Conservation (phyloP, 108 stramenopile genomes). For the Aurantiochytrium sp. region DNA sequence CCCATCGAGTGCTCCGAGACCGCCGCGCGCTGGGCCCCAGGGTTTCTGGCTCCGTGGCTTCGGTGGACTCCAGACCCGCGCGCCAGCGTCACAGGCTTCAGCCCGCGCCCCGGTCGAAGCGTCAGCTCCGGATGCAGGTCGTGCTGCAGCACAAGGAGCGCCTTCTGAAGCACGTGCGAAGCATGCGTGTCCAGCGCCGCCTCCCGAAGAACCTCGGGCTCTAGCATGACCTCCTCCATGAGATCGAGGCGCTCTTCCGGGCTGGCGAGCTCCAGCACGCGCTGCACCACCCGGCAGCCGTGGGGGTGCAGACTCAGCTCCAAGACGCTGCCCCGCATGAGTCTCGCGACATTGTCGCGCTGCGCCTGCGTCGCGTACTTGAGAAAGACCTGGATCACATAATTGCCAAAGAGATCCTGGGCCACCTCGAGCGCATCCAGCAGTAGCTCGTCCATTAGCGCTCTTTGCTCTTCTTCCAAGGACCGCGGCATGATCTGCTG, state of each 20-base stretch:
- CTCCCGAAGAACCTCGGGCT: background rate
- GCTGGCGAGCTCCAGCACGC: background rate
- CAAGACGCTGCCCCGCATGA: background rate
- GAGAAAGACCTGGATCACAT: background rate
- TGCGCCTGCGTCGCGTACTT: background rate
- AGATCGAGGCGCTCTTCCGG: background rate
- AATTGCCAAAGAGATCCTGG: slow-evolving; percentile 15
- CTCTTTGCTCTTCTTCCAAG: background rate
- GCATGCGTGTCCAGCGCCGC: background rate
- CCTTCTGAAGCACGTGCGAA: slow-evolving; percentile 10
- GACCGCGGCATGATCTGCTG: background rate
- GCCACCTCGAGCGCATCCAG: background rate
- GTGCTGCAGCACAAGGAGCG: background rate
- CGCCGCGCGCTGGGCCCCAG: too few relatives aligned
- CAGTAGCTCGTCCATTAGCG: background rate
- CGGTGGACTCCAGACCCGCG: background rate
- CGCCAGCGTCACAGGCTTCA: background rate
- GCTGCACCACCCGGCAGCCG: slow-evolving; percentile 22
- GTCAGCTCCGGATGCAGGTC: background rate
- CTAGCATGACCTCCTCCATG: slow-evolving; percentile 1
- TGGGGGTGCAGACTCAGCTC: background rate
- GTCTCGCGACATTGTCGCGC: background rate
- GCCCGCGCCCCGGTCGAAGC: background rate
- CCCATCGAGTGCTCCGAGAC: too few relatives aligned
- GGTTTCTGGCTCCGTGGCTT: too few relatives aligned